phyloP scores from a whole-genome alignment of 441 rosid species.

The Erodium trifolium region DNA sequence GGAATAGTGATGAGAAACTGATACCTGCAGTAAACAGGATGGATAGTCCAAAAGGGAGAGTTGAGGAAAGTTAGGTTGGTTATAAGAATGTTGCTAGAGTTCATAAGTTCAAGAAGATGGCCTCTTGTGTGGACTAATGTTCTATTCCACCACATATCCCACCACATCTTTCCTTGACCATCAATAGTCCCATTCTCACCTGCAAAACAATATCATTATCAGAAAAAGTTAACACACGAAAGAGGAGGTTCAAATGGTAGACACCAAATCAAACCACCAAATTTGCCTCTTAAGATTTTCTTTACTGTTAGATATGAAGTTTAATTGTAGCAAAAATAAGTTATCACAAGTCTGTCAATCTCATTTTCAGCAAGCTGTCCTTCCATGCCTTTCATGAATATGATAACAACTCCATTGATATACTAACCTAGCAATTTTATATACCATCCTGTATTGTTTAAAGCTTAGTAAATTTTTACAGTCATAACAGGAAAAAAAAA shows the following conservation, averaged over 20 bases:
- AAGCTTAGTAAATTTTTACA: neutral
- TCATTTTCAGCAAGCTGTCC: neutral
- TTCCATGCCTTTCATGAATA: neutral
- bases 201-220: constrained; percentile 22
- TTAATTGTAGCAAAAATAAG: neutral
- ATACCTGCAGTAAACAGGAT: constrained; percentile 91
- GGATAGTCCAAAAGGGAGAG: constrained; percentile 93
- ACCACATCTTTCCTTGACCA: constrained; percentile 95
- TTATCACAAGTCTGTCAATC: neutral
- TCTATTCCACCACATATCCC: constrained; percentile 96
- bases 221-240: neutral
- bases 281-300: neutral
- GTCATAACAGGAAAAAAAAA: neutral
- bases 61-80: constrained; percentile 71
- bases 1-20: neutral
- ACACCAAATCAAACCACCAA: neutral
- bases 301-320: neutral
- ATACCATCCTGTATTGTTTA: neutral
- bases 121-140: constrained; percentile 79
- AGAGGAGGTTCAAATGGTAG: neutral
- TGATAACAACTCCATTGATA: neutral
- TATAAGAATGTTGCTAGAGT: constrained; percentile 63
- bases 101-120: constrained; percentile 79
- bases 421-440: neutral
- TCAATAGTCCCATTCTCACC: constrained; percentile 85